Percentiles rank a stretch among this genome's conserved stretches.
Conservation (phyloP, 2,329 filamentous ascomycete species). For the Ascochyta pisi region DNA sequence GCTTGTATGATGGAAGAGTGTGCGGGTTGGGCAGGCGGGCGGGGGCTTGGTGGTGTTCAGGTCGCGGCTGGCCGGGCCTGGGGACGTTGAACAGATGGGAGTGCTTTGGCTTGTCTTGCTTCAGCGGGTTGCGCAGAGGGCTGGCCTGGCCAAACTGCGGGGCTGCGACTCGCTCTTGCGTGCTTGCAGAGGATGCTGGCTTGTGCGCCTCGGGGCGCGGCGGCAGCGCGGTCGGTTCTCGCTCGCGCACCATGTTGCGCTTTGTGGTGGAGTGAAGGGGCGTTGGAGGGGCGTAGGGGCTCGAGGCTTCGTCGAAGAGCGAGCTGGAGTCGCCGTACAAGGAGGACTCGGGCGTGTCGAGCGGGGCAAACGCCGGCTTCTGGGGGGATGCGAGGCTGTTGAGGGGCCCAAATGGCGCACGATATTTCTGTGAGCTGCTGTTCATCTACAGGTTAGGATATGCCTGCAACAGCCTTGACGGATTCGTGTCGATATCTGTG, state of each 20-base stretch:
- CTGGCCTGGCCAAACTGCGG: slow-evolving; percentile 66
- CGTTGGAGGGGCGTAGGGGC: slow-evolving; percentile 13
- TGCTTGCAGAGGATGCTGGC: slow-evolving; percentile 31
- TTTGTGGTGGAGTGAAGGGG: background rate
- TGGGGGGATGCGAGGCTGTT: slow-evolving; percentile 44
- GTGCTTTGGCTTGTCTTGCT: slow-evolving; percentile 41
- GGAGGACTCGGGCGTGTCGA: slow-evolving; percentile 8
- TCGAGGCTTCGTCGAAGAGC: slow-evolving; percentile 41
- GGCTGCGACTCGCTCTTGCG: slow-evolving; percentile 38
- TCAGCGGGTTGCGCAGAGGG: slow-evolving; percentile 59
- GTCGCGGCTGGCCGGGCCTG: slow-evolving; percentile 56
- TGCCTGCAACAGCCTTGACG: background rate
- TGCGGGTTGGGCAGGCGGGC: slow-evolving; percentile 33
- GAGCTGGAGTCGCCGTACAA: slow-evolving; percentile 43
- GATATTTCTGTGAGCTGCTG: slow-evolving; percentile 36
- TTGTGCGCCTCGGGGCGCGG: slow-evolving; percentile 27
- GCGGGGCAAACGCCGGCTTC: slow-evolving; percentile 34
- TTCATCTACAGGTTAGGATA: slow-evolving; percentile 28
- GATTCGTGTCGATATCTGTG: slow-evolving; percentile 15
- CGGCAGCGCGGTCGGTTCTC: slow-evolving; percentile 53
- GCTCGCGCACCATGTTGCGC: slow-evolving; percentile 59
- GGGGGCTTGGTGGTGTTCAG: slow-evolving; percentile 57
- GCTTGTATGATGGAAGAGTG: slow-evolving; percentile 16
- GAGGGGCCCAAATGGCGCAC: slow-evolving; percentile 42
- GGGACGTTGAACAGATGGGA: slow-evolving; percentile 60